Evolutionary conservation across 805 yeast genomes (phyloP).

Genomic region (Lipomyces sp.): DNA sequence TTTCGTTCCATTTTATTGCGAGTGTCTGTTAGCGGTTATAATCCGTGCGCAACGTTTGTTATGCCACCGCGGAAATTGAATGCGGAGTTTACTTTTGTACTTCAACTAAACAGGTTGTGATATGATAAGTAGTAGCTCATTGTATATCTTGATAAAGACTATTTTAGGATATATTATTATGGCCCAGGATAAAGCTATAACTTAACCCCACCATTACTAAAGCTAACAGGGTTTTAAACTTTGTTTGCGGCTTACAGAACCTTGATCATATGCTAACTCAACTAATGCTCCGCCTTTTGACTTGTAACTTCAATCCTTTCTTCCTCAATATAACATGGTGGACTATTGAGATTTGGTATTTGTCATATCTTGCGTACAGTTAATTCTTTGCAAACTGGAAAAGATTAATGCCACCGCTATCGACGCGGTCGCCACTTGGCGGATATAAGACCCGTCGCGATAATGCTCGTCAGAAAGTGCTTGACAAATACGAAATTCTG

Average conservation of each 20-base stretch:
- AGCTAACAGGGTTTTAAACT: too few species aligned
- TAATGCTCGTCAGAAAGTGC: constrained; percentile 67
- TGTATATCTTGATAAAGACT: background rate
- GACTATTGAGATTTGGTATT: background rate
- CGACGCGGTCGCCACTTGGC: constrained; percentile 45
- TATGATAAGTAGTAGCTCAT: background rate
- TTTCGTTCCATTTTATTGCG: background rate
- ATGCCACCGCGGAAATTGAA: background rate
- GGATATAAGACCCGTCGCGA: constrained; percentile 68
- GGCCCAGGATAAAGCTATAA: too few species aligned
- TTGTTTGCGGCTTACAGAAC: too few species aligned
- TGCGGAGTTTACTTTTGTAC: background rate
- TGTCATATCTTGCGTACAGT: background rate
- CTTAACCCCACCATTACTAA: too few species aligned
- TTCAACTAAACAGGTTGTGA: background rate
- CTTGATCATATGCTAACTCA: too few species aligned
- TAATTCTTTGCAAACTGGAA: background rate
- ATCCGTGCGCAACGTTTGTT: background rate
- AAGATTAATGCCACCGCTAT: constrained; percentile 4
- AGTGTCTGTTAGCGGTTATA: background rate
- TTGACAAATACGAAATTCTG: constrained; percentile 82
- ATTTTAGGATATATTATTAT: too few species aligned
- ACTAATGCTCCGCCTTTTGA: too few species aligned
- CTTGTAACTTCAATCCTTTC: too few species aligned
- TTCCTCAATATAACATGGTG: too few species aligned